Conservation (phyloP, 768 basidiomycete species). For the Psilocybe cubensis region DNA sequence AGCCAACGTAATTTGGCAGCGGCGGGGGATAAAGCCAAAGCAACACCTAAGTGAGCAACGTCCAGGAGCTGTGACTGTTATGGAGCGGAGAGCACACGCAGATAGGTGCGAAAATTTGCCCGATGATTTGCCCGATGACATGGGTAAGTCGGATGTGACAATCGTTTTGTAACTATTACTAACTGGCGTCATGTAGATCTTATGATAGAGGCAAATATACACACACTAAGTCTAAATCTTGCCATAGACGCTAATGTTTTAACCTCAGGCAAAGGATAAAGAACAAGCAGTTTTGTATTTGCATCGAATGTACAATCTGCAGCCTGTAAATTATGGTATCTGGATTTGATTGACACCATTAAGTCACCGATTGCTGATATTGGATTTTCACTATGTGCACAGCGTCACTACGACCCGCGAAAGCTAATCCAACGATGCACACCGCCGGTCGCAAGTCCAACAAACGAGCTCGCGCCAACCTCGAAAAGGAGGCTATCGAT, state of each 20-base stretch:
- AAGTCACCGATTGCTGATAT: neutral
- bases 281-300: conserved; percentile 92
- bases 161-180: conserved; percentile 1
- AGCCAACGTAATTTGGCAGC: conserved; percentile 73
- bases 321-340: conserved; percentile 63
- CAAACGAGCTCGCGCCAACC: conserved; percentile 31
- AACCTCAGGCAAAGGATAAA: conserved; percentile 76
- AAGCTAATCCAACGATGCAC: conserved; percentile 43
- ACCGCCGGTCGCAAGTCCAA: conserved; percentile 48
- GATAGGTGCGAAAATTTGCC: conserved; percentile 79
- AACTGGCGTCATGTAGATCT: conserved; percentile 51
- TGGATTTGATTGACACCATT: conserved; percentile 1
- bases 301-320: conserved; percentile 74
- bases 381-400: neutral
- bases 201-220: conserved; percentile 71
- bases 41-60: conserved; percentile 93
- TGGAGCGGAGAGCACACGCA: conserved; percentile 88
- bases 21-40: conserved; percentile 83
- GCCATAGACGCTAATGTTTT: conserved; percentile 17
- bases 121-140: conserved; percentile 63
- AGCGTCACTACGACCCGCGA: conserved; percentile 50
- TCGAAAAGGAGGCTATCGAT: conserved; percentile 12
- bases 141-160: conserved; percentile 45
- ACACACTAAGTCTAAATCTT: neutral
- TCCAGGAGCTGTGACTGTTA: conserved; percentile 79